Evolutionary conservation across 257 asterid species (phyloP).

Genomic region (Verbascum thapsus): DNA sequence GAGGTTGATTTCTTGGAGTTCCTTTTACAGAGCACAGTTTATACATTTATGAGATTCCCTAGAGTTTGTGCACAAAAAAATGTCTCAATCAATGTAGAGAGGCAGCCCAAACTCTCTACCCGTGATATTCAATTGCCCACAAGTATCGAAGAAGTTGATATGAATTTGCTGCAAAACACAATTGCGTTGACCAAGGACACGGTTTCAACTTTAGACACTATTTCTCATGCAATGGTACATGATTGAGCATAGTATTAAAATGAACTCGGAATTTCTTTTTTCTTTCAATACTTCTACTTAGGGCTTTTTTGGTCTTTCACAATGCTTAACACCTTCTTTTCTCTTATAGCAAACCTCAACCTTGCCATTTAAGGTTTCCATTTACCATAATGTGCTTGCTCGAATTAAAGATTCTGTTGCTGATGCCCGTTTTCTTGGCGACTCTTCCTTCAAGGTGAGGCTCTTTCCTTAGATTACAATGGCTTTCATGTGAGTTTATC

Average conservation of each 20-base stretch:
- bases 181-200: constrained; percentile 29
- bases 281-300: not conserved
- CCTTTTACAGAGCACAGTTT: constrained; percentile 45
- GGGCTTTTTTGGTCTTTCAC: not conserved
- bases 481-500: not conserved
- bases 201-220: constrained; percentile 29
- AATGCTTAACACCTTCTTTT: constrained; percentile 14
- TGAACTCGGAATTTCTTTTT: constrained; percentile 8
- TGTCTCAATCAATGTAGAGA: constrained; percentile 40
- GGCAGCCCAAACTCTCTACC: constrained; percentile 38
- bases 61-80: constrained; percentile 50
- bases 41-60: constrained; percentile 78
- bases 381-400: constrained; percentile 61
- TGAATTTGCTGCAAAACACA: constrained; percentile 49
- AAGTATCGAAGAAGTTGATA: constrained; percentile 41
- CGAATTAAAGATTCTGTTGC: constrained; percentile 58
- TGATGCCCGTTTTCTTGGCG: constrained; percentile 60
- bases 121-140: constrained; percentile 53
- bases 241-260: constrained; percentile 17
- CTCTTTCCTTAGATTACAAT: constrained; percentile 19
- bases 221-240: constrained; percentile 46
- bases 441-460: constrained; percentile 57
- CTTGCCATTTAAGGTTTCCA: constrained; percentile 53
- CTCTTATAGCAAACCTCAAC: constrained; percentile 42
- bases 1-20: constrained; percentile 24